Evolutionary conservation across 768 basidiomycete species (phyloP).

Genomic region (Sistotremastrum niveocremeum): DNA sequence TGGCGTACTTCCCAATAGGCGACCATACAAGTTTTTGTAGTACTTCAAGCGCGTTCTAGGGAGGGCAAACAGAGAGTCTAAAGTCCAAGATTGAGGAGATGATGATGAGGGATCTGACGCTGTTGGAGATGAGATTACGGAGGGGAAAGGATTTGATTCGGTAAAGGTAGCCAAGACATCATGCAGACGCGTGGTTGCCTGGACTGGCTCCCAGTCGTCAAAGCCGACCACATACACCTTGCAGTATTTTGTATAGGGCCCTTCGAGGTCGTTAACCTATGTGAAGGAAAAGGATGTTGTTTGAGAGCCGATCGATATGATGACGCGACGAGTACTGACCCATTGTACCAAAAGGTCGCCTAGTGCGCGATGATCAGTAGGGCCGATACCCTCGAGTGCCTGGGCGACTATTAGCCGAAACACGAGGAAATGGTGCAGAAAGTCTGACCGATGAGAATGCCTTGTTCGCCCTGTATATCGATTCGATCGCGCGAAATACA

Average conservation of each 20-base stretch:
- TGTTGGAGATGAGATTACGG: constrained; percentile 20
- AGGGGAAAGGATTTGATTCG: constrained; percentile 42
- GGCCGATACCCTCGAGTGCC: constrained; percentile 91
- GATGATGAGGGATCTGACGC: constrained; percentile 21
- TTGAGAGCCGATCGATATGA: constrained; percentile 5
- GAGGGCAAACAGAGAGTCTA: constrained; percentile 79
- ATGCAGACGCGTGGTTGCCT: constrained; percentile 57
- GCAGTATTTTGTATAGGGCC: constrained; percentile 75
- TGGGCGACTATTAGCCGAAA: constrained; percentile 19
- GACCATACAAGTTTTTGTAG: constrained; percentile 81
- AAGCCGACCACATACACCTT: constrained; percentile 62
- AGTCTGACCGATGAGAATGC: constrained; percentile 53
- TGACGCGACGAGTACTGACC: constrained; percentile 38
- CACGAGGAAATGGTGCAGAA: not conserved
- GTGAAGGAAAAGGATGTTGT: constrained; percentile 7
- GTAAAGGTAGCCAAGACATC: constrained; percentile 62
- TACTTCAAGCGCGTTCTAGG: constrained; percentile 79
- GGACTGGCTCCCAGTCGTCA: constrained; percentile 72
- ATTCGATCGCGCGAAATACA: constrained; percentile 92
- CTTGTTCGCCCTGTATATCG: constrained; percentile 85
- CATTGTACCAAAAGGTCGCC: constrained; percentile 96
- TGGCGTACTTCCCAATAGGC: constrained; percentile 73
- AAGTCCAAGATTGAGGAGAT: constrained; percentile 43
- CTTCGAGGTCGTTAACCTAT: constrained; percentile 84
- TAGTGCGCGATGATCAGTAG: constrained; percentile 80